Evolutionary conservation across 78 protist genomes (phyloP).

Genomic region (Fonticula alba): DNA sequence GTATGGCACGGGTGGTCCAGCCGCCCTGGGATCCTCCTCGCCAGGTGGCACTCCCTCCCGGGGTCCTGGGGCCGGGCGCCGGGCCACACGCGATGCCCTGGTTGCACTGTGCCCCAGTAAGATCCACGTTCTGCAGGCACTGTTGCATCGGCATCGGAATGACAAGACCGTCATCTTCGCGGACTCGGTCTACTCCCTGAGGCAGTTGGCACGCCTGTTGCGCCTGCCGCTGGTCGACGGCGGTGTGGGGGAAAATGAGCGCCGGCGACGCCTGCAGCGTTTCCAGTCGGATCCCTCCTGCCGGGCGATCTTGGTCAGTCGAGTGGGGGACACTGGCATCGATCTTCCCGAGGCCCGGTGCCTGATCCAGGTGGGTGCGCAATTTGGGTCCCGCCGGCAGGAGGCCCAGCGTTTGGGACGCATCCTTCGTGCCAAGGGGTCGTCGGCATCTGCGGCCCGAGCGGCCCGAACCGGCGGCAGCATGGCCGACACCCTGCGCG

Average conservation of each 20-base stretch:
- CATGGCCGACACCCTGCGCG: no score
- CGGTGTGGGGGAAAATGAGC: conserved; percentile 33
- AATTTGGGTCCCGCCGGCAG: conserved; percentile 84
- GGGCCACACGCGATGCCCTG: conserved; percentile 27
- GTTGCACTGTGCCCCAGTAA: conserved; percentile 87
- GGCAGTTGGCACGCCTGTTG: no score
- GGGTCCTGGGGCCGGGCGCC: no score
- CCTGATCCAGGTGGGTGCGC: conserved; percentile 82
- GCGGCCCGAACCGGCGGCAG: no score
- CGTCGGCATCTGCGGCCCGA: no score
- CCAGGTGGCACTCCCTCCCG: no score
- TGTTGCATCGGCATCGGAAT: conserved; percentile 81
- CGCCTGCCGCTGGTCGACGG: conserved; percentile 66
- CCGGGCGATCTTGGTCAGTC: conserved; percentile 51
- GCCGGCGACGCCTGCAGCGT: conserved; percentile 23
- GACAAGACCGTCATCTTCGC: conserved; percentile 87
- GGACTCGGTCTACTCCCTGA: conserved; percentile 65
- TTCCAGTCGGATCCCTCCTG: conserved; percentile 28
- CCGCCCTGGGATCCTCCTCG: no score
- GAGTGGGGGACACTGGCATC: conserved; percentile 88
- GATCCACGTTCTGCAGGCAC: conserved; percentile 54
- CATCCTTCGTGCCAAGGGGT: conserved; percentile 82
- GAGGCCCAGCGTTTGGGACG: conserved; percentile 99
- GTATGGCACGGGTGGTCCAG: no score
- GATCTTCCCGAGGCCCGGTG: conserved; percentile 94